Evolutionary conservation across 805 yeast species (phyloP).

Genomic region (Pichia phayaonensis): DNA sequence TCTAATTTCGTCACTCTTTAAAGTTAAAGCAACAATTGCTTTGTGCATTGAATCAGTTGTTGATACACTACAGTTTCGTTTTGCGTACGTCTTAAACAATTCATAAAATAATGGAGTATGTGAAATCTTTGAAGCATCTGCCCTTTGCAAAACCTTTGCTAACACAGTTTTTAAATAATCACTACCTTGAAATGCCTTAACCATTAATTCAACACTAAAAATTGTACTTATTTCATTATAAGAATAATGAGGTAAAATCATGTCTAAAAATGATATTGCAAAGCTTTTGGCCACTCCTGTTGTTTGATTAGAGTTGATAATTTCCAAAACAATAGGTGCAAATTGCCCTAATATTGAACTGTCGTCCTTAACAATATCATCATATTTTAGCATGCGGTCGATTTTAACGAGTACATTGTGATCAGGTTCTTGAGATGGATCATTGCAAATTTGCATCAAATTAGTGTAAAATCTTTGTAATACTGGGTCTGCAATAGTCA

Average conservation of each 20-base stretch:
- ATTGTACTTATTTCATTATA: conserved; percentile 23
- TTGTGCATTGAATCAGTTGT: conserved; percentile 19
- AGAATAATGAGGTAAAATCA: conserved; percentile 21
- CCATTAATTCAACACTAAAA: conserved; percentile 21
- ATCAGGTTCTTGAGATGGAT: conserved; percentile 10
- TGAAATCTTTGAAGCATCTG: conserved; percentile 24
- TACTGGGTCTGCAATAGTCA: conserved; percentile 15
- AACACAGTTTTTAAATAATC: conserved; percentile 22
- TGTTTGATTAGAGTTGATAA: conserved; percentile 21
- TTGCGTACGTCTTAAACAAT: conserved; percentile 19
- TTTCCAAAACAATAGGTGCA: conserved; percentile 16
- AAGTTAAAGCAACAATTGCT: conserved; percentile 17
- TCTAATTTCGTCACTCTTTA: conserved; percentile 25
- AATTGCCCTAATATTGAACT: conserved; percentile 12
- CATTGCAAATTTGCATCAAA: conserved; percentile 9
- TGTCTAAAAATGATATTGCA: conserved; percentile 19
- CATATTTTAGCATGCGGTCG: conserved; percentile 14
- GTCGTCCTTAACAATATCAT: conserved; percentile 11
- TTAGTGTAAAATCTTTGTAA: conserved; percentile 15
- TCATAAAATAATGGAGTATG: conserved; percentile 6
- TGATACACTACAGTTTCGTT: conserved; percentile 15
- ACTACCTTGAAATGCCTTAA: conserved; percentile 23
- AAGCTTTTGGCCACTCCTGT: conserved; percentile 15
- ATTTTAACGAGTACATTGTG: conserved; percentile 13
- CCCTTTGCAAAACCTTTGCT: conserved; percentile 20